A percentile compares a stretch with the other conserved stretches of the same genome.
phyloP scores from a whole-genome alignment of 2,329 filamentous ascomycete genomes.

The Helotiales sp. region DNA sequence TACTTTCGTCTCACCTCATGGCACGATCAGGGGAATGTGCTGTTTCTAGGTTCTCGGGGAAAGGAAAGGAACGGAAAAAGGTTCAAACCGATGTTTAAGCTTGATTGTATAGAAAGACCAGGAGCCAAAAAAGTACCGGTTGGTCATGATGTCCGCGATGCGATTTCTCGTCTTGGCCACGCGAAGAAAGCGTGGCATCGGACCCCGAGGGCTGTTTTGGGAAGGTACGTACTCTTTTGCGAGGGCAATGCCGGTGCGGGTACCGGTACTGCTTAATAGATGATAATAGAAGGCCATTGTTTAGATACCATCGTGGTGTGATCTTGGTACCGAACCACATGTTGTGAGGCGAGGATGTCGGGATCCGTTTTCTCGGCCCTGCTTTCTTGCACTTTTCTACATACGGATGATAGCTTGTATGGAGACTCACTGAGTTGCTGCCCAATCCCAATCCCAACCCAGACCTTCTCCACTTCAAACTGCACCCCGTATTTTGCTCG shows the following conservation, averaged over 20 bases:
- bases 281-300: no score
- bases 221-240: slow-evolving; percentile 2
- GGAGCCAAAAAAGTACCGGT: background rate
- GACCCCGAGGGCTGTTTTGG: slow-evolving; percentile 4
- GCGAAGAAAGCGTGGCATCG: slow-evolving; percentile 6
- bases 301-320: no score
- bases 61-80: background rate
- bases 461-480: background rate
- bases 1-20: background rate
- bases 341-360: background rate
- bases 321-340: no score
- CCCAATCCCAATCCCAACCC: background rate
- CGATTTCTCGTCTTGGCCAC: background rate
- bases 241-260: background rate
- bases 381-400: slow-evolving; percentile 11
- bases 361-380: slow-evolving; percentile 2
- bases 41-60: background rate
- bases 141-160: background rate
- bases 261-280: no score
- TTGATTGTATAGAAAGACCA: background rate
- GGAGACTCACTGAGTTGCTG: background rate
- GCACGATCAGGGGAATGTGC: background rate
- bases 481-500: background rate
- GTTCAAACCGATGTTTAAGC: background rate
- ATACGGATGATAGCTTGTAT: background rate